Evolutionary conservation across 257 asterid species (phyloP).

Genomic region (Solanum etuberosum): DNA sequence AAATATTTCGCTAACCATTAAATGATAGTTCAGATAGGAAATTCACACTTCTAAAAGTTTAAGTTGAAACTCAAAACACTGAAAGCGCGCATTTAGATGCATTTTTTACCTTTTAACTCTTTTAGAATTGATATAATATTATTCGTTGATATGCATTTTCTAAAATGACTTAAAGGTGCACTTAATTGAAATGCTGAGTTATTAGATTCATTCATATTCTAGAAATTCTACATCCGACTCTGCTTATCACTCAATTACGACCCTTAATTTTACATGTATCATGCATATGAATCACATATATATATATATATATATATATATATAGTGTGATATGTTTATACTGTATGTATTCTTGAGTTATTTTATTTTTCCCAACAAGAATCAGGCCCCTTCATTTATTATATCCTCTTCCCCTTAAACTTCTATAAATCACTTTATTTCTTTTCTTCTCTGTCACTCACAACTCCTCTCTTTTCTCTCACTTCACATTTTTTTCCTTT

Average conservation of each 20-base stretch:
- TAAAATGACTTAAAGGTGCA: background rate
- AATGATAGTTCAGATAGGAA: background rate
- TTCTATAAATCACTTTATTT: conserved; percentile 34
- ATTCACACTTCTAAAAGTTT: no score
- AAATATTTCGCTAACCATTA: background rate
- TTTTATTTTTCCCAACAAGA: conserved; percentile 3
- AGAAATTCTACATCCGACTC: fast-evolving
- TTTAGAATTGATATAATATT: background rate
- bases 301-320: background rate
- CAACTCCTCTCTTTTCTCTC: background rate
- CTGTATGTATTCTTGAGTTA: background rate
- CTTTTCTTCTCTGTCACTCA: conserved; percentile 19
- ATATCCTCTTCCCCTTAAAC: conserved; percentile 8
- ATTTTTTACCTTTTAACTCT: background rate
- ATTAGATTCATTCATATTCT: background rate
- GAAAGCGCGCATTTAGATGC: background rate
- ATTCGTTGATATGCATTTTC: background rate
- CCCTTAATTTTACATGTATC: background rate
- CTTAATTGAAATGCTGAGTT: background rate
- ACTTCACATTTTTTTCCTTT: background rate
- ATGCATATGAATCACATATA: background rate
- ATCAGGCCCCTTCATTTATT: conserved; percentile 25
- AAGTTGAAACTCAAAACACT: background rate
- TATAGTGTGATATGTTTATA: background rate
- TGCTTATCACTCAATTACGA: background rate